phyloP scores from a whole-genome alignment of 345 rosid genomes.

The Lumnitzera racemosa region DNA sequence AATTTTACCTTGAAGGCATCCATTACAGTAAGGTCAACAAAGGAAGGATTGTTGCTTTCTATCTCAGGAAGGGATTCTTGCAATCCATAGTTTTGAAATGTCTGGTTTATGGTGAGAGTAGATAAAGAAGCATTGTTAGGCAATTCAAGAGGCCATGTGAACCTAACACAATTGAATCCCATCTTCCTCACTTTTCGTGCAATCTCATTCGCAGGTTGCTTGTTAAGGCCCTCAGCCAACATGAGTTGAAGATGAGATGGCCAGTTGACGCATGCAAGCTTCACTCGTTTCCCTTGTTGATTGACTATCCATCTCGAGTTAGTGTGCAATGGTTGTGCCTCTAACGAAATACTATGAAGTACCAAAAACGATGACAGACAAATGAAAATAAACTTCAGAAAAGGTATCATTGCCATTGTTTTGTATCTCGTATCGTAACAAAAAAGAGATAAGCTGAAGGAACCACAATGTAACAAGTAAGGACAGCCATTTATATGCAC shows the following conservation, averaged over 20 bases:
- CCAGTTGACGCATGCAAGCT: conserved; percentile 19
- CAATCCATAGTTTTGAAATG: conserved; percentile 54
- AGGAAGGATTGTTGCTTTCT: conserved; percentile 66
- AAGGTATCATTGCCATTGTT: too few relatives aligned
- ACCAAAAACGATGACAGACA: too few relatives aligned
- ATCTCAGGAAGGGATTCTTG: conserved; percentile 51
- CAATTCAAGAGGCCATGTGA: conserved; percentile 63
- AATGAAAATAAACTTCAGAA: too few relatives aligned
- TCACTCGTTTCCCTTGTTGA: neutral
- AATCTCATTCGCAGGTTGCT: conserved; percentile 40
- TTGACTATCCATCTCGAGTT: conserved; percentile 10
- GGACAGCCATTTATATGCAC: too few relatives aligned
- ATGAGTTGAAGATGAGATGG: conserved; percentile 41
- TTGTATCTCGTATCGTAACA: too few relatives aligned
- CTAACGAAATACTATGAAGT: too few relatives aligned
- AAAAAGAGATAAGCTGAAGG: too few relatives aligned
- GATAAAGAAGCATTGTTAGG: conserved; percentile 43
- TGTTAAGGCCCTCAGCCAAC: conserved; percentile 75
- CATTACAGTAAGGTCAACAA: conserved; percentile 55
- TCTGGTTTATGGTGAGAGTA: conserved; percentile 42
- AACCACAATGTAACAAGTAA: too few relatives aligned
- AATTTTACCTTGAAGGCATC: conserved; percentile 64
- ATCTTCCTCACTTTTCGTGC: conserved; percentile 22
- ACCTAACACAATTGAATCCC: conserved; percentile 67
- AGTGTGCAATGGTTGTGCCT: conserved; percentile 1